Evolutionary conservation across 495 filamentous ascomycete species (phyloP).

Genomic region (Podospora pseudopauciseta): DNA sequence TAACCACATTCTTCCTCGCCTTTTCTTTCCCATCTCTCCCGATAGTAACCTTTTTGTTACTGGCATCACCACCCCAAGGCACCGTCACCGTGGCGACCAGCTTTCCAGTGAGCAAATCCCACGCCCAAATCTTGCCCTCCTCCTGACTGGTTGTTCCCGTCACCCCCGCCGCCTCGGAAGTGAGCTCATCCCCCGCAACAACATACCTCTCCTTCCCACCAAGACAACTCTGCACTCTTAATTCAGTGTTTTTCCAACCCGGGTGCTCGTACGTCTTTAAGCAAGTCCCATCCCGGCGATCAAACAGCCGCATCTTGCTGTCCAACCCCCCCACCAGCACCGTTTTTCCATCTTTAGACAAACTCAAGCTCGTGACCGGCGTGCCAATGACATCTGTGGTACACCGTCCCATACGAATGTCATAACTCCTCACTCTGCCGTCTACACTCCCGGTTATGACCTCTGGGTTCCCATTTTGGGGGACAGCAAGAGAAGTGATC

Average conservation of each 20-base stretch:
- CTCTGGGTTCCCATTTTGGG: constrained; percentile 41
- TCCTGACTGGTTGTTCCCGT: constrained; percentile 16
- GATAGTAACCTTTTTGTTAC: constrained; percentile 41
- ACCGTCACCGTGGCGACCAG: constrained; percentile 57
- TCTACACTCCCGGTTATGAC: constrained; percentile 79
- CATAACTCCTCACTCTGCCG: constrained; percentile 77
- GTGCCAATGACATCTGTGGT: constrained; percentile 69
- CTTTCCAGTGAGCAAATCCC: constrained; percentile 82
- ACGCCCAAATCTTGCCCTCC: constrained; percentile 71
- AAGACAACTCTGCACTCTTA: constrained; percentile 68
- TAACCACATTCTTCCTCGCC: constrained; percentile 50
- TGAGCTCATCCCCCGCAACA: constrained; percentile 74
- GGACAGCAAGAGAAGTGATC: constrained; percentile 58
- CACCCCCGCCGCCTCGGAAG: constrained; percentile 29
- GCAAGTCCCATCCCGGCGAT: constrained; percentile 67
- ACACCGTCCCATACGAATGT: constrained; percentile 75
- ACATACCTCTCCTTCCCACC: constrained; percentile 73
- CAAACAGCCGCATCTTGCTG: constrained; percentile 73
- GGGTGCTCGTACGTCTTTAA: constrained; percentile 59
- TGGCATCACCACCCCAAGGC: constrained; percentile 57
- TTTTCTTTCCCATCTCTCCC: constrained; percentile 52
- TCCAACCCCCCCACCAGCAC: constrained; percentile 75
- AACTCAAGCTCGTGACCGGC: constrained; percentile 63
- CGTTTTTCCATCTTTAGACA: constrained; percentile 68
- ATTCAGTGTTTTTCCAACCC: constrained; percentile 61